Conservation (phyloP, 176 grass and related monocot genomes). For the Eleusine coracana region DNA sequence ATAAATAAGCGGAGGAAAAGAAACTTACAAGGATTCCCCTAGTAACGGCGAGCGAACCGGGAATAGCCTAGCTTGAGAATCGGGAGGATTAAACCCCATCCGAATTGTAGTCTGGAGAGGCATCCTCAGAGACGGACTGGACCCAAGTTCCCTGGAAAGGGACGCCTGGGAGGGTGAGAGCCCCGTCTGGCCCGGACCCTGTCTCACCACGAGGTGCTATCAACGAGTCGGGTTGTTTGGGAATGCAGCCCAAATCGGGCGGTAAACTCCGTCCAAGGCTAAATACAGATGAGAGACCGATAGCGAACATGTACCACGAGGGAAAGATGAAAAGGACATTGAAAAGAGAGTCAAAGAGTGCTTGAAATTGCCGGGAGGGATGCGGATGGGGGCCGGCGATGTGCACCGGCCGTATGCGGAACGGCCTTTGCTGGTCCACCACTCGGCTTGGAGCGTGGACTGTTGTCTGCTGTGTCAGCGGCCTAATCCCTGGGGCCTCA, state of each 20-base stretch:
- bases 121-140: not conserved
- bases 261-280: constrained; percentile 68
- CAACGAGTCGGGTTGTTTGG: constrained; percentile 64
- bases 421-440: too few relatives aligned
- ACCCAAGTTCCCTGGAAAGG: constrained; percentile 48
- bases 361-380: constrained; percentile 69
- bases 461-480: too few relatives aligned
- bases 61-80: constrained; percentile 20
- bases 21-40: constrained; percentile 44
- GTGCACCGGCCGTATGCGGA: not conserved
- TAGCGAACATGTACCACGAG: constrained; percentile 69
- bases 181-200: constrained; percentile 60
- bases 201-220: constrained; percentile 56
- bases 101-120: too few relatives aligned
- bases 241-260: constrained; percentile 59
- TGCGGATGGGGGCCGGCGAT: constrained; percentile 42
- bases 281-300: constrained; percentile 72
- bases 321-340: constrained; percentile 82
- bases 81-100: not conserved
- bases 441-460: too few relatives aligned
- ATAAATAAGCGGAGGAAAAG: constrained; percentile 23
- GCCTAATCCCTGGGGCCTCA: too few relatives aligned
- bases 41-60: constrained; percentile 51
- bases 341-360: constrained; percentile 82
- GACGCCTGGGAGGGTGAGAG: constrained; percentile 59